Percentiles rank a stretch among this genome's conserved stretches.
These are phyloP conservation scores for Mortierella polycephala DNA, from an alignment of 371 early-diverging fungal species.

Conservation along the genomic window DNA sequence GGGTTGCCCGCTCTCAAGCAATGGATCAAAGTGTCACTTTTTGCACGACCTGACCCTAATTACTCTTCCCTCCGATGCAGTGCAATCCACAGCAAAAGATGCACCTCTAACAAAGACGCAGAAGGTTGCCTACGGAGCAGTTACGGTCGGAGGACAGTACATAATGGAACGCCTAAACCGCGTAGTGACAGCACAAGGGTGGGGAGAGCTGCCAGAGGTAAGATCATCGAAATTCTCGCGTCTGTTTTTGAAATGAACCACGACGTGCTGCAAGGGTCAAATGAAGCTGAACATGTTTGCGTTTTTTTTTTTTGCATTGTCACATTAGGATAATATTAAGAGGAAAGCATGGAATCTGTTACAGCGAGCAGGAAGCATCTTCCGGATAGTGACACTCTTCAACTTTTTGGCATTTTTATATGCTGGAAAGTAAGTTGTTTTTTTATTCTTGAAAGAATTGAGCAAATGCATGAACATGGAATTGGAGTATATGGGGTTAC, in stretches of 20 bases:
- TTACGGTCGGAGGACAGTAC: slow-evolving; percentile 81
- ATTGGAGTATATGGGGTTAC: not conserved
- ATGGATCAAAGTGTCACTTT: slow-evolving; percentile 15
- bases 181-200: slow-evolving; percentile 74
- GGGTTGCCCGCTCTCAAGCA: not conserved
- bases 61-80: slow-evolving; percentile 33
- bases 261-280: not conserved
- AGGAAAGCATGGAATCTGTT: slow-evolving; percentile 72
- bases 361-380: slow-evolving; percentile 74
- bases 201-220: slow-evolving; percentile 81
- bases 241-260: not conserved
- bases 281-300: not conserved
- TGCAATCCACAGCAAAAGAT: slow-evolving; percentile 70
- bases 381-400: slow-evolving; percentile 70
- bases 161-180: slow-evolving; percentile 73
- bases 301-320: not conserved
- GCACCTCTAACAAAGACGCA: slow-evolving; percentile 69
- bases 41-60: not conserved
- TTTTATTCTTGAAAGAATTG: not conserved
- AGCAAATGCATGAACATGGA: not conserved
- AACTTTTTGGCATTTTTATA: slow-evolving; percentile 89
- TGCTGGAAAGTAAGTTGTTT: slow-evolving; percentile 75
- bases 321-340: slow-evolving; percentile 59
- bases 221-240: no score
- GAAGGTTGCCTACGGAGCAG: slow-evolving; percentile 66